Base-by-base conservation (phyloP, 371 early-diverging fungal genomes). In the Parasitella parasitica region DNA sequence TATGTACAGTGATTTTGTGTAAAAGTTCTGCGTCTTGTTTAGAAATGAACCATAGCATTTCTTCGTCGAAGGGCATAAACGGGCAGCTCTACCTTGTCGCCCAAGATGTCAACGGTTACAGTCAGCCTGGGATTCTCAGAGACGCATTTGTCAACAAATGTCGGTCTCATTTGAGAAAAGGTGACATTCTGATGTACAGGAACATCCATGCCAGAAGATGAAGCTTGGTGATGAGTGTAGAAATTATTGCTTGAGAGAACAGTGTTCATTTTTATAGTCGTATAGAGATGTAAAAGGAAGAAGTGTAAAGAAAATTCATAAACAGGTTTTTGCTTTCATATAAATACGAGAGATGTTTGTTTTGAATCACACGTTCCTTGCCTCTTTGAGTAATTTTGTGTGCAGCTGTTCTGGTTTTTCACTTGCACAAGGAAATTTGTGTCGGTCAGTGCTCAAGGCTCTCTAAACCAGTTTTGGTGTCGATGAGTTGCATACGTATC, bases 51-150 rank as follows among this genome's bases (percentile, higher is more conserved):
- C 18, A 74, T 58, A n/a, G 72, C 76, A 56, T 75, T 75, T 56
- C 76, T 59, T 48, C 76, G 64, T 38, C 76, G 49, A 27, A 75
- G 59, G 27, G 76, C 66, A 56, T 75, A 75, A 12, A 72, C 65
- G 1, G 76, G 76, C 26, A 75, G 34, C 34, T 66, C 57, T 6
- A 73, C 61, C 9, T 62, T 46, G 41, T 73, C 73, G 38, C 72
- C 72, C 43, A 61, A 48, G n/a, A 65, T 59, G 38, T 69, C 66
- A 3, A 69, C 57, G 11, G 39, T 50, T 7, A 69, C 59, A 3
- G 54, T 41, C 48, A 61, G 69, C 11, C 59, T 49, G 11, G 69
- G 69, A 27, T 69, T 65, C 6, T 56, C 27, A 38, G 60, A 50
- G 2, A 69, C 54, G n/a, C 69, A 69, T 35, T 51, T 39, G 6